Conservation (phyloP, 495 filamentous ascomycete species). For the Chaetomium fimeti region DNA sequence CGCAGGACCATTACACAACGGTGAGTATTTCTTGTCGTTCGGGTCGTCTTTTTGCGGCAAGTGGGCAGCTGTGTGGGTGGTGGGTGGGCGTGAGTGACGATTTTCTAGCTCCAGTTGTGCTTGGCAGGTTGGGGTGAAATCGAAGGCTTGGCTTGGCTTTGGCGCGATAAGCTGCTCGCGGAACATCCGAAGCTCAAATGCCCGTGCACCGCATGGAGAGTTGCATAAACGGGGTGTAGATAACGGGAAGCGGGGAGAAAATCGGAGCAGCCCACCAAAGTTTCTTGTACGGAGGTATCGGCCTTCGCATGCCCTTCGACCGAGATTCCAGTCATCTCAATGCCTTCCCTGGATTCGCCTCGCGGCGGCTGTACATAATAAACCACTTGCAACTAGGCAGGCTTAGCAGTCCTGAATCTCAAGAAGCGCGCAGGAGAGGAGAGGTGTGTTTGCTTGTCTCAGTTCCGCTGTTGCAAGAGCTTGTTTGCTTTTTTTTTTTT, state of each 20-base stretch:
- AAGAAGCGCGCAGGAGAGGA: background rate
- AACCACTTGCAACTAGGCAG: too few relatives aligned
- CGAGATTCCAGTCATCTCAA: background rate
- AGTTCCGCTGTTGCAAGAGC: background rate
- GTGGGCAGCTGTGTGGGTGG: background rate
- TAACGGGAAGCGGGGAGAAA: conserved; percentile 16
- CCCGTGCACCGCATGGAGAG: conserved; percentile 9
- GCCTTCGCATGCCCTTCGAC: background rate
- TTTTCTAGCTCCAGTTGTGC: conserved; percentile 25
- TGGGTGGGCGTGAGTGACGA: conserved; percentile 2
- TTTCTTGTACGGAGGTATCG: conserved; percentile 21
- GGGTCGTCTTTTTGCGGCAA: conserved; percentile 6
- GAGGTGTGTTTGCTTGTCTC: conserved; percentile 12
- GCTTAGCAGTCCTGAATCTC: too few relatives aligned
- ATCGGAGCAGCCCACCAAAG: background rate
- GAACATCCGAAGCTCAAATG: background rate
- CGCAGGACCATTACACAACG: conserved; percentile 18
- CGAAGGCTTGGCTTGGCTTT: conserved; percentile 10
- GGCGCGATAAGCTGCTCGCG: conserved; percentile 23
- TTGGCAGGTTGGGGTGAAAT: conserved; percentile 26
- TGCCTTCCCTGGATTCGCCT: background rate
- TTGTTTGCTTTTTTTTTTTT: conserved; percentile 21
- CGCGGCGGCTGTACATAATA: too few relatives aligned
- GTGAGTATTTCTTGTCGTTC: background rate
- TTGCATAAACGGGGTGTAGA: conserved; percentile 29